Base-by-base conservation (phyloP, 1,284 basidiomycete genomes). In the Sphaerobolus stellatus region DNA sequence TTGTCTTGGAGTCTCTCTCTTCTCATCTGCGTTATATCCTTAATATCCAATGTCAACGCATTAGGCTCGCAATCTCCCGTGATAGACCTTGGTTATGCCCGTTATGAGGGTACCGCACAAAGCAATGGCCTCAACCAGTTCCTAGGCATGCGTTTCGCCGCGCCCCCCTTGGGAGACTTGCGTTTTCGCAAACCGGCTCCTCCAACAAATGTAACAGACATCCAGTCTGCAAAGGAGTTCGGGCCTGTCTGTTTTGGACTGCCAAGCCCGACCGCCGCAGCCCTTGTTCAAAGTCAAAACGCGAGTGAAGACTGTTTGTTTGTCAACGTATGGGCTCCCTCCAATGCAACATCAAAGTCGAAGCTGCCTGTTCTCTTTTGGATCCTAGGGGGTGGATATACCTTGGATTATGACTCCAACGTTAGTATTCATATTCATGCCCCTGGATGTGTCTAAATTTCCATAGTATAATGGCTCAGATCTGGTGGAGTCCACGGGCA, bases 271-370 rank as follows among this genome's bases (percentile, higher is more conserved):
- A n/a, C n/a, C n/a, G 40, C 25, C 29, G 28, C 13, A 9, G 50
- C 22, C 27, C 5, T 52, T 28, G 18, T 13, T 31, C 20, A 45
- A 16, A 25, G 46, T 2, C 24, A 50, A 22, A 24, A 24, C 7
- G 22, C 20, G 41, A 50, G 52, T 33, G 72, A 75, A 53, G 70
- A 75, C 57, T 76, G 74, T 56, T 62, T 75, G 16, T 66, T 64
- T 48, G 45, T 74, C 41, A 74, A 74, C 59, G 62, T 75, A 6
- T 73, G 60, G 54, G 69, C 70, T 1, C 61, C 68, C 4, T 58
- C 70, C 2, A 62, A 62, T 14, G 28, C 61, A 4, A 48, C 59
- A 8, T 30, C 54, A 14, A 52, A 51, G 4, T 56, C 50, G 3
- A 58, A 59, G 8, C 55, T 67, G 38, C 71, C 72, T 1, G 67